Conservation (phyloP, 139 green algal species). For the Pedinophyceae sp. region DNA sequence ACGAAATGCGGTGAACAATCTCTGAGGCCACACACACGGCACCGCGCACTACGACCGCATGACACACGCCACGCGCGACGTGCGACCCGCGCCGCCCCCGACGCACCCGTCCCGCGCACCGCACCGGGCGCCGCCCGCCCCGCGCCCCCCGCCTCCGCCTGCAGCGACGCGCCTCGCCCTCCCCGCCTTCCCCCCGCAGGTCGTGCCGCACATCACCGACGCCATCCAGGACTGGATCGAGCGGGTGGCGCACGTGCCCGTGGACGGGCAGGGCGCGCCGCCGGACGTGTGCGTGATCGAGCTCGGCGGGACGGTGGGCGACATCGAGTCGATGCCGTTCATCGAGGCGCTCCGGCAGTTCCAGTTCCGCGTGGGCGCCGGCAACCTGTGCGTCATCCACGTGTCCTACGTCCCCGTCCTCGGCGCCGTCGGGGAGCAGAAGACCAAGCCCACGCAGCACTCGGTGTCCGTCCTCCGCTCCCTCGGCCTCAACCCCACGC, state of each 20-base stretch:
- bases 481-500: conserved; percentile 73
- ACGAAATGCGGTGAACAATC: too few relatives aligned
- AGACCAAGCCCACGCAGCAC: conserved; percentile 99
- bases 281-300: conserved; percentile 97
- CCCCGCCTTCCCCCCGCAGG: conserved; percentile 18
- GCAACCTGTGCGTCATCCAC: conserved; percentile 82
- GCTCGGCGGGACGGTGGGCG: conserved; percentile 92
- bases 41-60: too few relatives aligned
- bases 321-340: conserved; percentile 98
- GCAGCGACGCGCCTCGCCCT: too few relatives aligned
- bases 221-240: conserved; percentile 99
- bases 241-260: conserved; percentile 72
- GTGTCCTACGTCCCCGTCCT: conserved; percentile 92
- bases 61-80: too few relatives aligned
- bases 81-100: too few relatives aligned
- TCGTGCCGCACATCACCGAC: conserved; percentile 96
- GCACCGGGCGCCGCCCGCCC: too few relatives aligned
- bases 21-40: too few relatives aligned
- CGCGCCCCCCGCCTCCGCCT: too few relatives aligned
- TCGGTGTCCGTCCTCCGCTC: conserved; percentile 75
- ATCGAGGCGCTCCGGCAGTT: conserved; percentile 61
- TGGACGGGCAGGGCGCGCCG: conserved; percentile 57
- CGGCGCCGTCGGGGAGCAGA: conserved; percentile 95
- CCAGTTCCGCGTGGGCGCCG: conserved; percentile 39
- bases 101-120: too few relatives aligned